Base-by-base conservation (phyloP, 257 asterid genomes). In the Solanum lycopersicoides region DNA sequence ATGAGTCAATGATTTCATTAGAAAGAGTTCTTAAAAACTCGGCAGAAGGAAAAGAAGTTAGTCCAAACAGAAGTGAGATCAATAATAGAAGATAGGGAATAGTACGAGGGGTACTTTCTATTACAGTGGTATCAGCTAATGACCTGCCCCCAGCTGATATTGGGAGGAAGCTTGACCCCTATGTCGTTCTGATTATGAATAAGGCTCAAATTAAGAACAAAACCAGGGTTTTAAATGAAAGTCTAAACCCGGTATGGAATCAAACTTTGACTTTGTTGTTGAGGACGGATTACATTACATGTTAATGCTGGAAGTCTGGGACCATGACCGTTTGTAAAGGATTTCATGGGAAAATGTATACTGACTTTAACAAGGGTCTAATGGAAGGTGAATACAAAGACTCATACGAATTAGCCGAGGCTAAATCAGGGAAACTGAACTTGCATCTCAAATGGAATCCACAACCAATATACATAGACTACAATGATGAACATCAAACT, bases 211-310 rank as follows among this genome's bases (percentile, higher is more conserved):
- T 35, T 35, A 35, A 34, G 37, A 35, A 6, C 7, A 35, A 35
- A 35, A 35, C 37, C 6, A 4, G 7, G 99, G 99, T 96, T 37
- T 69, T 95, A 65, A 94, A 91, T 18, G 92, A 95, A 89, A 95
- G 94, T 1, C 84, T 94, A 91, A 94, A 95, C 90, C 99, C 99
- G 3, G 95, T 93, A 21, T 96, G 99, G 99, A 93, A 96, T 89
- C 98, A 96, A 88, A 94, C 98, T 28, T 12, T 96, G 98, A 96
- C 87, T 94, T 96, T 76, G 99, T 96, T 11, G 96, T 96, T 74
- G 98, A 96, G 94, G 98, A 95, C 35, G 98, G 95, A 28, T 91
- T 95, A 91, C 99, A 94, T 56, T 98, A 96, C 90, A 87, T 96
- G 84, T 89, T 96, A 30, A 91, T 95, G 63, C 30, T 95, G 68